Conservation (phyloP, 1,139 yeast species). For the Yamadazyma blattariae region DNA sequence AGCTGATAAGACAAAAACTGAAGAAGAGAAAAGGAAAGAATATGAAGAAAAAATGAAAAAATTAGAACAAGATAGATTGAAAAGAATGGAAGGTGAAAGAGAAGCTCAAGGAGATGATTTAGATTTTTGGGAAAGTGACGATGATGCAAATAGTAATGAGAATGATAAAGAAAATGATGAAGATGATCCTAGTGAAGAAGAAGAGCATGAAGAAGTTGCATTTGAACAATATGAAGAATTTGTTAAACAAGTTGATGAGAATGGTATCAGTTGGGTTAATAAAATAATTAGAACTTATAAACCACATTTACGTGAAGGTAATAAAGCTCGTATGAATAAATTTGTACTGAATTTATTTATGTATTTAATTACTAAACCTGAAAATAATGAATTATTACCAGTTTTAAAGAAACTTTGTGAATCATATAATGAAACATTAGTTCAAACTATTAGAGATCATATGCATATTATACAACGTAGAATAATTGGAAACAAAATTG, state of each 20-base stretch:
- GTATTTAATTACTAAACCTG: slow-evolving; percentile 35
- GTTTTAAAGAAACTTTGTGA: slow-evolving; percentile 62
- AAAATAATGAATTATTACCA: slow-evolving; percentile 27
- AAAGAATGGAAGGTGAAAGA: slow-evolving; percentile 81
- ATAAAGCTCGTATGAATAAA: slow-evolving; percentile 67
- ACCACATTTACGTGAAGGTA: slow-evolving; percentile 78
- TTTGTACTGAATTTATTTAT: slow-evolving; percentile 67
- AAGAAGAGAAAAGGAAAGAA: slow-evolving; percentile 75
- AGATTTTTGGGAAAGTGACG: slow-evolving; percentile 58
- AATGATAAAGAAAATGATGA: slow-evolving; percentile 27
- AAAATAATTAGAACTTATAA: slow-evolving; percentile 61
- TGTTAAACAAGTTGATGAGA: slow-evolving; percentile 26
- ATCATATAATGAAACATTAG: slow-evolving; percentile 61
- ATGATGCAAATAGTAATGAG: slow-evolving; percentile 27
- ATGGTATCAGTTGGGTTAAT: slow-evolving; percentile 44
- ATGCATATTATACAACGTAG: slow-evolving; percentile 48
- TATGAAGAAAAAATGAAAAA: slow-evolving; percentile 63
- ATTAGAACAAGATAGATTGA: slow-evolving; percentile 71
- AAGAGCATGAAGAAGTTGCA: slow-evolving; percentile 38
- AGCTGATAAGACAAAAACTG: slow-evolving; percentile 93
- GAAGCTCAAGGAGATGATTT: slow-evolving; percentile 69
- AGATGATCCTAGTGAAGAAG: slow-evolving; percentile 37
- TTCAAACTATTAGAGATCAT: slow-evolving; percentile 39
- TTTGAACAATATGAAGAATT: slow-evolving; percentile 11
- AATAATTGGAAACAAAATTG: slow-evolving; percentile 30